Evolutionary conservation across 2,329 filamentous ascomycete genomes (phyloP), one percentile per base, ranked within the genome.

Genomic region (Cytospora chrysosperma): DNA sequence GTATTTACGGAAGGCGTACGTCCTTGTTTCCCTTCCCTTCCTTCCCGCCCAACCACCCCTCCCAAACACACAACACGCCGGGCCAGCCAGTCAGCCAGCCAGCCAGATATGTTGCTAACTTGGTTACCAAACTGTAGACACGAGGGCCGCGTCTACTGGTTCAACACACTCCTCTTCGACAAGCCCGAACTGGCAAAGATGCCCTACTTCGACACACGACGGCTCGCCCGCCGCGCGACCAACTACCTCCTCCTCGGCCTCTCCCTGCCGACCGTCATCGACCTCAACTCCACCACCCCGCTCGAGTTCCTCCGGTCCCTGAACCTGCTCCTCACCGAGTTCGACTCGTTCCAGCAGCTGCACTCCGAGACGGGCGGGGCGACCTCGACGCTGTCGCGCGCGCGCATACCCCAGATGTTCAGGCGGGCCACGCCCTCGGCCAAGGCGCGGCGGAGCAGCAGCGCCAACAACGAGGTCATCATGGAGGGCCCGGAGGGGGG

Each of bases 131-230:
- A 13, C 30, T n/a, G 28, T 30, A 96, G 92, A 30, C 93, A 99
- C 73, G 93, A 97, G 77, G 93, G 94, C 65, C 88, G 92, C 64
- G 88, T 97, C 50, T 98, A 96, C 80, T 98, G 95, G 93, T 97
- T 98, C 82, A 97, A 97, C 78, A 97, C 95, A 0, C 86, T 97
- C 65, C 90, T 96, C 72, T 97, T 97, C 77, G 91, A 93, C 68
- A 90, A 92, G 71, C 76, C 85, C 32, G 92, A 97, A 75, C 83
- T 98, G 37, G 80, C 85, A 58, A 88, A 89, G 72, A 89, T 97
- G 80, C 88, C 94, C 53, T 96, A 92, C 73, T 94, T 96, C 73
- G 91, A 96, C 64, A 80, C 87, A 4, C 88, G 90, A 68, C 95
- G 94, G 73, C 86, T 97, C 56, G 89, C 92, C 66, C 90, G 93